Percentiles rank a stretch among this genome's conserved stretches.
Conservation (phyloP, 805 yeast genomes). For the Lachancea quebecensis region DNA sequence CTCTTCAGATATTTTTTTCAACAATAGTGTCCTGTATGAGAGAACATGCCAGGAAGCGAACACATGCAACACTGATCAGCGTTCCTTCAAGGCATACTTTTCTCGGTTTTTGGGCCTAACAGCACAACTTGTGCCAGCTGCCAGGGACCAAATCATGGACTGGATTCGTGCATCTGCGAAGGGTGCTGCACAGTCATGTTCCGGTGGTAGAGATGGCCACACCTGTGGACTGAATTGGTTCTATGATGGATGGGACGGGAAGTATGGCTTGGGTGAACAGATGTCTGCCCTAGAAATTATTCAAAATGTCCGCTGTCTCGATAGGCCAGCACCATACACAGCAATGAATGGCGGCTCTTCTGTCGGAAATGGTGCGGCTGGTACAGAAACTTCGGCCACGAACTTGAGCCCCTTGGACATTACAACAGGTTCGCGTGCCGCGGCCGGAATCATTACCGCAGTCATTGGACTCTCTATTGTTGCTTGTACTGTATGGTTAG, state of each 20-base stretch:
- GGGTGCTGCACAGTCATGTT: conserved; percentile 77
- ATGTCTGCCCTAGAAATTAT: conserved; percentile 71
- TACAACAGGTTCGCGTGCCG: conserved; percentile 48
- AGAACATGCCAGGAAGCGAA: conserved; percentile 67
- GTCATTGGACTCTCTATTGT: conserved; percentile 42
- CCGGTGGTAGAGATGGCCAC: conserved; percentile 80
- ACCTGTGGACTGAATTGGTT: conserved; percentile 89
- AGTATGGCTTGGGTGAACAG: conserved; percentile 86
- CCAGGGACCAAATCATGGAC: conserved; percentile 28
- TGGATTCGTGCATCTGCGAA: conserved; percentile 43
- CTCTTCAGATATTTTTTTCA: conserved; percentile 54
- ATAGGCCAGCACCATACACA: conserved; percentile 53
- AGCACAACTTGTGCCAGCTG: conserved; percentile 59
- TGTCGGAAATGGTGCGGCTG: conserved; percentile 60
- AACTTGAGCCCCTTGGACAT: conserved; percentile 37
- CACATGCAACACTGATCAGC: conserved; percentile 78
- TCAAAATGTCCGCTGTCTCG: conserved; percentile 34
- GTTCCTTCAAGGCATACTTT: conserved; percentile 85
- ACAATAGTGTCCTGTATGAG: conserved; percentile 59
- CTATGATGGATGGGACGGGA: conserved; percentile 57
- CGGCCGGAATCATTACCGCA: conserved; percentile 63
- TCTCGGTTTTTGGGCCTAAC: conserved; percentile 70
- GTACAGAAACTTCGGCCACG: conserved; percentile 40
- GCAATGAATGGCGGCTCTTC: conserved; percentile 64
- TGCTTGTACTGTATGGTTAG: conserved; percentile 41